Evolutionary conservation across 768 basidiomycete species (phyloP).

Genomic region (Leccinellum luteum): DNA sequence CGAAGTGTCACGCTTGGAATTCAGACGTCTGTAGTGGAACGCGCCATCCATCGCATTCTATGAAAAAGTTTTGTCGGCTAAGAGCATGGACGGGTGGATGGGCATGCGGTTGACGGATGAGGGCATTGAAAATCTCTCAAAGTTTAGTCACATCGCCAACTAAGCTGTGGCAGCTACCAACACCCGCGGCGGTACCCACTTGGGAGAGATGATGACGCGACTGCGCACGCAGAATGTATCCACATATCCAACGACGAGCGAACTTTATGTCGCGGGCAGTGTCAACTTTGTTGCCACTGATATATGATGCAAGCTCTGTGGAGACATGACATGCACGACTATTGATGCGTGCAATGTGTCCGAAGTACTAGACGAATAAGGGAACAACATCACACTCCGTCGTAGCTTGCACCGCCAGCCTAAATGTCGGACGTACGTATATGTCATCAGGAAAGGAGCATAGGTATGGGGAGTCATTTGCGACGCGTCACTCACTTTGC

Average conservation of each 20-base stretch:
- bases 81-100: slow-evolving; percentile 81
- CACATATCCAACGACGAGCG: slow-evolving; percentile 1
- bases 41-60: slow-evolving; percentile 90
- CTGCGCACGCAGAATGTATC: neutral
- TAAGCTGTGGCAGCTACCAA: slow-evolving; percentile 6
- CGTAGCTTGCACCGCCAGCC: slow-evolving; percentile 90
- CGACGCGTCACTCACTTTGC: slow-evolving; percentile 59
- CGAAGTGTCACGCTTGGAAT: slow-evolving; percentile 3
- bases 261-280: slow-evolving; percentile 16
- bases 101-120: slow-evolving; percentile 77
- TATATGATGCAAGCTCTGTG: slow-evolving; percentile 17
- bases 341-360: slow-evolving; percentile 6
- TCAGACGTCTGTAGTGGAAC: slow-evolving; percentile 69
- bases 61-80: slow-evolving; percentile 78
- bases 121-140: slow-evolving; percentile 60
- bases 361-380: slow-evolving; percentile 13
- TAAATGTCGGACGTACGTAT: slow-evolving; percentile 29
- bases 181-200: slow-evolving; percentile 1
- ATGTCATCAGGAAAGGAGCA: slow-evolving; percentile 7
- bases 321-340: slow-evolving; percentile 11
- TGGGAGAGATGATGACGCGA: neutral
- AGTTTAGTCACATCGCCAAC: slow-evolving; percentile 35
- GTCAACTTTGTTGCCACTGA: slow-evolving; percentile 23
- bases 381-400: slow-evolving; percentile 57
- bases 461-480: neutral